Conservation (phyloP, 2,329 filamentous ascomycete genomes). For the Eutypa lata region DNA sequence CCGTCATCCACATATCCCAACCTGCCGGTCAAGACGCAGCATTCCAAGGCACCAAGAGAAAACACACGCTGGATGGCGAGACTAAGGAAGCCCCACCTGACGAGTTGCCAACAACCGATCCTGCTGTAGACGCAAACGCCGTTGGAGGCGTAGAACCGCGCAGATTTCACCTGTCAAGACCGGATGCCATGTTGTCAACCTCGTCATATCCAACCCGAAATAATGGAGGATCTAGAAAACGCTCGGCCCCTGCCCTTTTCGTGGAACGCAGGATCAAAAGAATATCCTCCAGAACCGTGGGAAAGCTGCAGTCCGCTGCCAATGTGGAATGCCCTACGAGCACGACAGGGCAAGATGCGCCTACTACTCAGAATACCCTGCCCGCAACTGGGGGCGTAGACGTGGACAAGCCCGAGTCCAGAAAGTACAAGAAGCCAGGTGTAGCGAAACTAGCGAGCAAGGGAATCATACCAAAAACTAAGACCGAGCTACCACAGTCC, state of each 20-base stretch:
- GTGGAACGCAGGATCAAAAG: slow-evolving; percentile 47
- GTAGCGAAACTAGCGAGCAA: slow-evolving; percentile 23
- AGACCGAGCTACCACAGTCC: slow-evolving; percentile 24
- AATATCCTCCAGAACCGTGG: slow-evolving; percentile 18
- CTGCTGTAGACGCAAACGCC: slow-evolving; percentile 1
- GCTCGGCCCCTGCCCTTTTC: slow-evolving; percentile 48
- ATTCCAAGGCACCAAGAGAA: slow-evolving; percentile 17
- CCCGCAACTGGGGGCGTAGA: slow-evolving; percentile 16
- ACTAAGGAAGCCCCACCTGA: slow-evolving; percentile 2
- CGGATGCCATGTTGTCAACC: slow-evolving; percentile 34
- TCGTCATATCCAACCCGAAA: slow-evolving; percentile 20
- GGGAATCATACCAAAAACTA: slow-evolving; percentile 13
- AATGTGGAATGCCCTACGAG: slow-evolving; percentile 4
- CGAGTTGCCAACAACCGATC: background rate
- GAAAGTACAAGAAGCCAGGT: slow-evolving; percentile 33
- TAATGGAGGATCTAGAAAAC: slow-evolving; percentile 37
- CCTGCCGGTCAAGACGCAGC: slow-evolving; percentile 32
- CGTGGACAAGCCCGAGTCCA: slow-evolving; percentile 19
- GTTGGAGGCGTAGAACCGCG: slow-evolving; percentile 36
- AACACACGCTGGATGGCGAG: slow-evolving; percentile 7
- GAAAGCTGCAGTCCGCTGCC: slow-evolving; percentile 17
- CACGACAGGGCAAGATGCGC: background rate
- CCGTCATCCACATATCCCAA: slow-evolving; percentile 48
- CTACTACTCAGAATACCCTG: background rate
- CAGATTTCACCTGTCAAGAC: slow-evolving; percentile 54